Percentiles rank a stretch among this genome's conserved stretches.
phyloP scores from a whole-genome alignment of 306 rosid genomes.

The Fagus crenata region DNA sequence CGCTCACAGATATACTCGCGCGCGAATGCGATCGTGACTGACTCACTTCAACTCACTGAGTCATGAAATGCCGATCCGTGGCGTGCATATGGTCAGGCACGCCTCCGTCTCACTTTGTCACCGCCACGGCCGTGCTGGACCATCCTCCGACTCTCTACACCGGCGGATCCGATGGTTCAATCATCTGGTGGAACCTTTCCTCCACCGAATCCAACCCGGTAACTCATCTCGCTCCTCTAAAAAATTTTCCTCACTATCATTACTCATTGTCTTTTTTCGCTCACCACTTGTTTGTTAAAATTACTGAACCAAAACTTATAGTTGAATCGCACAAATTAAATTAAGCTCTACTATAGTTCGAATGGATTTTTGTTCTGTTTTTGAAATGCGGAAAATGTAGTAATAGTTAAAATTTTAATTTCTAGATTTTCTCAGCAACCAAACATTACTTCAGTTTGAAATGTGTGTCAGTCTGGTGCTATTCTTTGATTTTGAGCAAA shows the following conservation, averaged over 20 bases:
- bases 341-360: neutral
- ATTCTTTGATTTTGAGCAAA: neutral
- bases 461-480: neutral
- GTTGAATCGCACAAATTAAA: neutral
- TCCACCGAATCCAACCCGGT: slow-evolving; percentile 57
- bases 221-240: slow-evolving; percentile 15
- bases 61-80: slow-evolving; percentile 91
- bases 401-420: neutral
- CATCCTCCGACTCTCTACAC: slow-evolving; percentile 73
- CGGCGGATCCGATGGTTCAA: slow-evolving; percentile 95
- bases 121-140: slow-evolving; percentile 61
- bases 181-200: slow-evolving; percentile 87
- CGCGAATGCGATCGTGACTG: neutral
- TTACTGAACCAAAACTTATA: neutral
- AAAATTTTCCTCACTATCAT: neutral
- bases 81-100: slow-evolving; percentile 83
- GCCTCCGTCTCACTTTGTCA: slow-evolving; percentile 69
- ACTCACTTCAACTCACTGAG: slow-evolving; percentile 35
- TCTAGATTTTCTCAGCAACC: neutral
- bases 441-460: neutral
- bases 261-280: neutral
- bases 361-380: neutral
- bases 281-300: neutral
- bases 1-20: no score
- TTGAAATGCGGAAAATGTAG: slow-evolving; percentile 3